Percentiles rank a stretch among this genome's conserved stretches.
phyloP scores from a whole-genome alignment of 192 early-diverging fungal genomes.

The Radiomyces spectabilis region DNA sequence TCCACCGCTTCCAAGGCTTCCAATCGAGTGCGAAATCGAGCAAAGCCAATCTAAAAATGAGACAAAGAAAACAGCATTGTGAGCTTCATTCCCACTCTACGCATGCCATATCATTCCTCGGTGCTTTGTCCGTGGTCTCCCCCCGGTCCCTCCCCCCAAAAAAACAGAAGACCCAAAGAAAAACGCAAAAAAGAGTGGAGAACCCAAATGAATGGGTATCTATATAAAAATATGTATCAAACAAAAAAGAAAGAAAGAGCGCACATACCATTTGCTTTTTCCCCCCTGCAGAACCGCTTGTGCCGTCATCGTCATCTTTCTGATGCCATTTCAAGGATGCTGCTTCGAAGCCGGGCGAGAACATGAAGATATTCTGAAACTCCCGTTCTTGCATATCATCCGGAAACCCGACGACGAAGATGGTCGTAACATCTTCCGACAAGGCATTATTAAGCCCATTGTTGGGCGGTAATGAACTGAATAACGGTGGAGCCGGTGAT shows the following conservation, averaged over 20 bases:
- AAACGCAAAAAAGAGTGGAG: too few relatives aligned
- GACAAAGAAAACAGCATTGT: neutral
- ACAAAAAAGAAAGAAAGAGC: too few relatives aligned
- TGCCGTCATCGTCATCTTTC: slow-evolving; percentile 60
- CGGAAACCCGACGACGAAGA: slow-evolving; percentile 99
- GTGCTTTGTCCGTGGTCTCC: too few relatives aligned
- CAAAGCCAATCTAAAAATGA: slow-evolving; percentile 87
- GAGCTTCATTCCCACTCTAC: too few relatives aligned
- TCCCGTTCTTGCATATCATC: slow-evolving; percentile 99
- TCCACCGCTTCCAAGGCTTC: slow-evolving; percentile 90
- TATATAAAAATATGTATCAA: too few relatives aligned
- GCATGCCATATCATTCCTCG: too few relatives aligned
- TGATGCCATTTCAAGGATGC: slow-evolving; percentile 90
- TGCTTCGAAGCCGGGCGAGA: slow-evolving; percentile 94
- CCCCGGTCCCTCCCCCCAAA: too few relatives aligned
- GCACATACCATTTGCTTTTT: slow-evolving; percentile 27
- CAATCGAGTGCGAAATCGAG: slow-evolving; percentile 84
- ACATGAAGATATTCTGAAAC: slow-evolving; percentile 99
- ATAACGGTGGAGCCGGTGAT: slow-evolving; percentile 5
- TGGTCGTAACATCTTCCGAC: slow-evolving; percentile 95
- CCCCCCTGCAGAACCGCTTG: slow-evolving; percentile 11
- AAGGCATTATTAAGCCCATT: slow-evolving; percentile 2
- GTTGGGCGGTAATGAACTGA: neutral
- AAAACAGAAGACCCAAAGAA: too few relatives aligned
- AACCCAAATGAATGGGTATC: too few relatives aligned